Percentiles rank a stretch among this genome's conserved stretches.
Conservation (phyloP, 805 yeast species). For the Metschnikowia drakensbergensis region DNA sequence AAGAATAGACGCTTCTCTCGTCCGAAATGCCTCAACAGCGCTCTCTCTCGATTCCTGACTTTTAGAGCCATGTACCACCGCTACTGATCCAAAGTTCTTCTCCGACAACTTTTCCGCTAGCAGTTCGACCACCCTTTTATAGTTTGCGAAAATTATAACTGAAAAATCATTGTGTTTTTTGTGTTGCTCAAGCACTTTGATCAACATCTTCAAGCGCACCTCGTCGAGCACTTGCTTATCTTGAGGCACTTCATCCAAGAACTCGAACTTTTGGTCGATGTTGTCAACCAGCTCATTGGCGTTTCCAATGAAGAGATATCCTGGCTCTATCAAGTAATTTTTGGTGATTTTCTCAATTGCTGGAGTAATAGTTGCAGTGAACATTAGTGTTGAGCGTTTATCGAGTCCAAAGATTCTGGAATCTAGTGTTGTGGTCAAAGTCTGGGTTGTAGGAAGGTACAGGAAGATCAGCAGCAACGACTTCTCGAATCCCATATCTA, state of each 20-base stretch:
- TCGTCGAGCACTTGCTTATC: slow-evolving; percentile 27
- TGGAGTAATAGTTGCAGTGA: slow-evolving; percentile 88
- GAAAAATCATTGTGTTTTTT: slow-evolving; percentile 33
- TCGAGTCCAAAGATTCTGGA: slow-evolving; percentile 33
- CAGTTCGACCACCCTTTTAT: slow-evolving; percentile 66
- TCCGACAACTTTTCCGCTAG: slow-evolving; percentile 48
- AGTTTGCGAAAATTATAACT: slow-evolving; percentile 79
- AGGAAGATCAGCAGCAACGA: slow-evolving; percentile 62
- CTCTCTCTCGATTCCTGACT: slow-evolving; percentile 80
- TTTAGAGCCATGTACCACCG: slow-evolving; percentile 81
- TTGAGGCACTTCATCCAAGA: slow-evolving; percentile 27
- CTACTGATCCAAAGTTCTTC: slow-evolving; percentile 42
- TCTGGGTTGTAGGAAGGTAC: slow-evolving; percentile 44
- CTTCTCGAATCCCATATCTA: slow-evolving; percentile 89
- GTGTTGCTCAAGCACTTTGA: slow-evolving; percentile 39
- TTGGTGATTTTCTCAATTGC: slow-evolving; percentile 63
- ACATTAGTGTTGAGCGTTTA: slow-evolving; percentile 74
- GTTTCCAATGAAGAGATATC: slow-evolving; percentile 62
- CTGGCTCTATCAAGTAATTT: slow-evolving; percentile 61
- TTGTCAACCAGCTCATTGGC: slow-evolving; percentile 62
- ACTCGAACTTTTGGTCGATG: slow-evolving; percentile 63
- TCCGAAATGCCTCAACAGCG: slow-evolving; percentile 59
- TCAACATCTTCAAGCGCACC: slow-evolving; percentile 42
- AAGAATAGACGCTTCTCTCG: slow-evolving; percentile 54
- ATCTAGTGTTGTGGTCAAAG: slow-evolving; percentile 25